Conservation (phyloP, 108 stramenopile species). For the Cyclotella distinguenda region DNA sequence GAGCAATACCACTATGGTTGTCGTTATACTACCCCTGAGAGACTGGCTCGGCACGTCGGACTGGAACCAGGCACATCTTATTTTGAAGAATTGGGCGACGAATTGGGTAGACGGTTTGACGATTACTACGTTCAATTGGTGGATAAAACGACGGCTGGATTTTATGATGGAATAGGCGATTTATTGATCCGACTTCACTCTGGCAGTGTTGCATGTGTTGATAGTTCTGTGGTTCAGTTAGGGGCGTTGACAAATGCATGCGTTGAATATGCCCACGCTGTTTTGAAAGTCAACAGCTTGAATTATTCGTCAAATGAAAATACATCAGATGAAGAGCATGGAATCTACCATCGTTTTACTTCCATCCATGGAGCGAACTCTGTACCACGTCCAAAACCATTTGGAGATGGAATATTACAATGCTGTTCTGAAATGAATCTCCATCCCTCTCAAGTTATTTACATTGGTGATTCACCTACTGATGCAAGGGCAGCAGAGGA, state of each 20-base stretch:
- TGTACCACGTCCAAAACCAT: slow-evolving; percentile 77
- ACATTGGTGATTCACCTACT: slow-evolving; percentile 79
- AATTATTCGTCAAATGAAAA: slow-evolving; percentile 4
- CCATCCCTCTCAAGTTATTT: slow-evolving; percentile 60
- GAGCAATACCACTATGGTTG: slow-evolving; percentile 74
- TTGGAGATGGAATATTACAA: slow-evolving; percentile 64
- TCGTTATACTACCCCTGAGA: slow-evolving; percentile 72
- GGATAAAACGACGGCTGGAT: slow-evolving; percentile 64
- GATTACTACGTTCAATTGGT: slow-evolving; percentile 77
- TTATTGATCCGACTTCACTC: slow-evolving; percentile 44
- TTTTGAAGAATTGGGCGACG: slow-evolving; percentile 56
- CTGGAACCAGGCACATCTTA: slow-evolving; percentile 55
- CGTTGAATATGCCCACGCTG: slow-evolving; percentile 83
- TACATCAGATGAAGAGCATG: slow-evolving; percentile 3
- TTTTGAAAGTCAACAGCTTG: slow-evolving; percentile 63
- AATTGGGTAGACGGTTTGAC: slow-evolving; percentile 70
- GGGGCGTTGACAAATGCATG: slow-evolving; percentile 86
- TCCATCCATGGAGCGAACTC: slow-evolving; percentile 81
- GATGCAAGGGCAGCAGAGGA: slow-evolving; percentile 71
- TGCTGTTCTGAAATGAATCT: slow-evolving; percentile 70
- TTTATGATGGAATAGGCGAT: slow-evolving; percentile 67
- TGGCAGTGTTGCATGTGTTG: slow-evolving; percentile 1
- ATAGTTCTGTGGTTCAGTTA: slow-evolving; percentile 35
- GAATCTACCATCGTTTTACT: slow-evolving; percentile 54
- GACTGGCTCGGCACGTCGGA: slow-evolving; percentile 83